Conservation (phyloP, 805 yeast species). For the Hanseniaspora singularis region DNA sequence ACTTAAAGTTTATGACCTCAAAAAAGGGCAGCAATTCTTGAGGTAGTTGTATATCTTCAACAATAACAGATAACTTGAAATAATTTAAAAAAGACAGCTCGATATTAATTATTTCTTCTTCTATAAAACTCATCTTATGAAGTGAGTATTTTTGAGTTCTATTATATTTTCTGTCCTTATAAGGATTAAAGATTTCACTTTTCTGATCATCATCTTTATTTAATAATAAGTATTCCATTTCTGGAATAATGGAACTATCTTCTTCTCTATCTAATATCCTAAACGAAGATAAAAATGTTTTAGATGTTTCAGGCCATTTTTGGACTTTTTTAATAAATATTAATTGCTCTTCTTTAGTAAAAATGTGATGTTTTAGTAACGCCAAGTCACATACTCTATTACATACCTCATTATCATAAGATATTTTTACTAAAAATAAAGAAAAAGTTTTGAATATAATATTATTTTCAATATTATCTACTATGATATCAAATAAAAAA, state of each 20-base stretch:
- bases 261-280: not conserved
- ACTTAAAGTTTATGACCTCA: not conserved
- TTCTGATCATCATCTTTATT: not conserved
- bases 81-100: slow-evolving; percentile 18
- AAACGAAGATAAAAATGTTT: no score
- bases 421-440: not conserved
- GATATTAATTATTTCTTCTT: not conserved
- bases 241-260: no score
- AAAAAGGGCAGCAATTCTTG: not conserved
- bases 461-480: not conserved
- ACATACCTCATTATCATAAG: not conserved
- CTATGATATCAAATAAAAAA: not conserved
- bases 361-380: no score
- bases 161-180: not conserved
- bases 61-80: slow-evolving; percentile 20
- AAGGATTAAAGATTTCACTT: slow-evolving; percentile 13
- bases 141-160: not conserved
- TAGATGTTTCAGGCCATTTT: no score
- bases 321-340: no score
- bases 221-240: no score
- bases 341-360: no score
- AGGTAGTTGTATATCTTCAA: slow-evolving; percentile 21
- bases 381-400: not conserved
- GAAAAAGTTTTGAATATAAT: not conserved
- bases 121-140: not conserved